Base-by-base conservation (phyloP, 2,329 filamentous ascomycete genomes). In the Ophioceras dolichostomum region DNA sequence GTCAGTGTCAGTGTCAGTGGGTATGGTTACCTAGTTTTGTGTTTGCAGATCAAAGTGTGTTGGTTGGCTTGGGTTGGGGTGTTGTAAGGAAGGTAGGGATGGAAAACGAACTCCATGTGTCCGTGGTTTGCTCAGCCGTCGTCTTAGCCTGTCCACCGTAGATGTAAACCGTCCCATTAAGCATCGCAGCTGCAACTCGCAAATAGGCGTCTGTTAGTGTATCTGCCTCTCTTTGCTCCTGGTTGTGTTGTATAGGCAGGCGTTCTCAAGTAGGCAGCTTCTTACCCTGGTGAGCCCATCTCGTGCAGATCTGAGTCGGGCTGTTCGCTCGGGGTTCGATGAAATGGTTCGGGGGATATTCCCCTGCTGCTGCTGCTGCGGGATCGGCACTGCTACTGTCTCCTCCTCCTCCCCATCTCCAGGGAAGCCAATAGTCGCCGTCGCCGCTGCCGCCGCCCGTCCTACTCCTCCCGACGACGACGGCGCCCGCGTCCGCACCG, bases 101-200 rank as follows among this genome's bases (percentile, higher is more conserved):
- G 10, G 27, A 17, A 4, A 36, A 37, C 70, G 49, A 65, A 80
- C 76, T 85, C 82, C 82, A 87, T 2, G 74, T 79, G 49, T 84
- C 61, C 5, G 61, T 57, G 2, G 60, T 67, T 48, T 87, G 81
- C 26, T 67, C 65, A 12, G 65, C 54, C 13, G 65, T 55, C 2
- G 64, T 70, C 35, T 67, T 80, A 12, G 74, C 69, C 45, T 80
- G 69, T 19, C 83, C 83, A 26, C 83, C 83, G 46, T 85, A 88
- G 38, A 85, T 70, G 52, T 84, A 88, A 3, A 87, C 51, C 0
- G 80, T 87, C 12, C 81, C 82, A 45, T 86, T 86, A 13, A 88
- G 66, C 26, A 82, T 53, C 4, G 83, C 75, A 42, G 66, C 73
- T 73, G 43, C 18, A n/a, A 3, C 18, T 19, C 4, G 8, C 14